These are phyloP conservation scores for Euryodendron excelsum DNA, from an alignment of 148 eudicot genomes.

Conservation along the genomic window DNA sequence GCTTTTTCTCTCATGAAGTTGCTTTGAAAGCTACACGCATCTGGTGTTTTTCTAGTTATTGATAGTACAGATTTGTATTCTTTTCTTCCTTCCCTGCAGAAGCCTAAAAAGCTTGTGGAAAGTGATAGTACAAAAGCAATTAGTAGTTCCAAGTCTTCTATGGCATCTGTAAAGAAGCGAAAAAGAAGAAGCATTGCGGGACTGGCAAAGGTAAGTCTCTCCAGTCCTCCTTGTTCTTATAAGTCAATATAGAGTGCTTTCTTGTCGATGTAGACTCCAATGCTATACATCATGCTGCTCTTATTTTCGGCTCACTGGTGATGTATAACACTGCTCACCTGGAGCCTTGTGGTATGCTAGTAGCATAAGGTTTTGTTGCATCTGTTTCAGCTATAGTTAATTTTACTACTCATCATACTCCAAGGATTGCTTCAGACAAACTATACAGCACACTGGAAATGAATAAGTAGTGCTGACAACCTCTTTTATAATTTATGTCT, in stretches of 20 bases:
- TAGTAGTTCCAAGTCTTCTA: conserved; percentile 38
- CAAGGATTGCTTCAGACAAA: background rate
- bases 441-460: background rate
- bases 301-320: background rate
- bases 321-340: background rate
- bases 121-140: conserved; percentile 25
- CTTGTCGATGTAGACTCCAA: background rate
- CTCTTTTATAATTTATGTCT: background rate
- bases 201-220: conserved; percentile 68
- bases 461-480: background rate
- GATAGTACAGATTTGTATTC: background rate
- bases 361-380: background rate
- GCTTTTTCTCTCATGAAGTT: conserved; percentile 18
- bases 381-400: background rate
- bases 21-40: conserved; percentile 1
- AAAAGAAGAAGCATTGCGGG: conserved; percentile 61
- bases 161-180: conserved; percentile 44
- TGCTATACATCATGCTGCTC: background rate
- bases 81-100: conserved; percentile 28
- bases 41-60: conserved; percentile 7
- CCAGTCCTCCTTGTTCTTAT: background rate
- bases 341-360: background rate
- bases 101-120: conserved; percentile 31
- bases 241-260: background rate
- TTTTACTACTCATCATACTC: background rate